A percentile compares a stretch with the other conserved stretches of the same genome.
These are phyloP conservation scores for Phaeomoniella chlamydospora DNA, from an alignment of 2,329 filamentous ascomycete species.

Conservation along the genomic window DNA sequence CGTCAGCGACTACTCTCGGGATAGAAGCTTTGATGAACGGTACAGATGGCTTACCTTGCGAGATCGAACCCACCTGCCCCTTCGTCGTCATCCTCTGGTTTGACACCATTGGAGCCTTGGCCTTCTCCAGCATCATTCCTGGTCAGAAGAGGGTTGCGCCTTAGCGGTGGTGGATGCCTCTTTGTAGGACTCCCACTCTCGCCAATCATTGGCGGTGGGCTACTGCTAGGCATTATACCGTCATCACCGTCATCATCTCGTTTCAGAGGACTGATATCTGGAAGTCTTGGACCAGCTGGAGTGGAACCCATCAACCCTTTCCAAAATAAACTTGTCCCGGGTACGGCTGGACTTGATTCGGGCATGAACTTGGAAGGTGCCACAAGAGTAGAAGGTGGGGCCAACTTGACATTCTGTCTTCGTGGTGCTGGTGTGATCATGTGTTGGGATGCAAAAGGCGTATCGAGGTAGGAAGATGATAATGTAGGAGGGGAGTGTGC, in stretches of 20 bases:
- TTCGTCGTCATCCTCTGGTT: conserved; percentile 21
- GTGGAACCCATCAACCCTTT: conserved; percentile 30
- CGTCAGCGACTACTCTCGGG: too few species aligned
- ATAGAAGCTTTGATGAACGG: conserved; percentile 7
- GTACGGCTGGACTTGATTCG: conserved; percentile 30
- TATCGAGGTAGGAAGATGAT: conserved; percentile 33
- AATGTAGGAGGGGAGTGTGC: conserved; percentile 29
- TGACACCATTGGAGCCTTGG: conserved; percentile 5
- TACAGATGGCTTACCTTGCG: conserved; percentile 21
- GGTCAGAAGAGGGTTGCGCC: conserved; percentile 15
- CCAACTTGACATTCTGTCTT: conserved; percentile 30
- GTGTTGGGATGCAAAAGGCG: conserved; percentile 20
- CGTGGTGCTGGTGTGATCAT: conserved; percentile 34
- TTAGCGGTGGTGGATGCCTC: conserved; percentile 8
- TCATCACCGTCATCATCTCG: conserved; percentile 20
- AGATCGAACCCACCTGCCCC: conserved; percentile 30
- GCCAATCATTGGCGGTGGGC: conserved; percentile 30
- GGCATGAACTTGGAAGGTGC: conserved; percentile 34
- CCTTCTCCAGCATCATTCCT: conserved; percentile 13
- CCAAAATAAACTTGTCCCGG: conserved; percentile 25
- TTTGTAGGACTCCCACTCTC: conserved; percentile 27
- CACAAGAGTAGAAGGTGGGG: conserved; percentile 32
- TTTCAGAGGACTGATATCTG: conserved; percentile 31
- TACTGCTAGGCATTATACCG: conserved; percentile 26
- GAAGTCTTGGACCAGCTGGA: conserved; percentile 19